Conservation (phyloP, 129 eudicot genomes). For the Artemisia argyi region DNA sequence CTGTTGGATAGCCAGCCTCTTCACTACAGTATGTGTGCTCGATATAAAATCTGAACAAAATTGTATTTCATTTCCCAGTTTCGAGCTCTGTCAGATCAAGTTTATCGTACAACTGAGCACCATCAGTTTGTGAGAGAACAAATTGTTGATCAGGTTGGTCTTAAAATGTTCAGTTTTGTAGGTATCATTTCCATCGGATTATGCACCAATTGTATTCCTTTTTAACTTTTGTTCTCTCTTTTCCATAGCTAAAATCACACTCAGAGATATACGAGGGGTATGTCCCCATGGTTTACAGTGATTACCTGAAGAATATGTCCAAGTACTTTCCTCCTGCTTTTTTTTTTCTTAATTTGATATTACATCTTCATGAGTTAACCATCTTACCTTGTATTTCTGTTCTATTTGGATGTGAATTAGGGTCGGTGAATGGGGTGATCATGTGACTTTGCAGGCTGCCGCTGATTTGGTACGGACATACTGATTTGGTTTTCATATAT, state of each 20-base stretch:
- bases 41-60: slow-evolving; percentile 14
- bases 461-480: slow-evolving; percentile 70
- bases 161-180: neutral
- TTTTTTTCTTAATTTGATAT: slow-evolving; percentile 7
- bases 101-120: slow-evolving; percentile 89
- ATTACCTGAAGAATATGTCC: slow-evolving; percentile 83
- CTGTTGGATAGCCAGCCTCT: neutral
- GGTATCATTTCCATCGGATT: slow-evolving; percentile 13
- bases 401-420: slow-evolving; percentile 35
- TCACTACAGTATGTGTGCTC: neutral
- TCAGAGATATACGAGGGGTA: slow-evolving; percentile 88
- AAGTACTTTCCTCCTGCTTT: slow-evolving; percentile 52
- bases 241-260: slow-evolving; percentile 55
- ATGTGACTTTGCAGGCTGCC: slow-evolving; percentile 97
- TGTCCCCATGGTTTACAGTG: slow-evolving; percentile 85
- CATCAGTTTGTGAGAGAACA: slow-evolving; percentile 87
- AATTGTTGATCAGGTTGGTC: slow-evolving; percentile 81
- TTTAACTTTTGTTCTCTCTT: slow-evolving; percentile 15
- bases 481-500: too few relatives aligned
- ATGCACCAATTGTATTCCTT: neutral
- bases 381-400: slow-evolving; percentile 23
- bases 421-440: slow-evolving; percentile 99
- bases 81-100: slow-evolving; percentile 94
- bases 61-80: slow-evolving; percentile 46
- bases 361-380: slow-evolving; percentile 11